A percentile compares a stretch with the other conserved stretches of the same genome.
phyloP scores from a whole-genome alignment of 441 rosid species.

The Populus tomentosa region DNA sequence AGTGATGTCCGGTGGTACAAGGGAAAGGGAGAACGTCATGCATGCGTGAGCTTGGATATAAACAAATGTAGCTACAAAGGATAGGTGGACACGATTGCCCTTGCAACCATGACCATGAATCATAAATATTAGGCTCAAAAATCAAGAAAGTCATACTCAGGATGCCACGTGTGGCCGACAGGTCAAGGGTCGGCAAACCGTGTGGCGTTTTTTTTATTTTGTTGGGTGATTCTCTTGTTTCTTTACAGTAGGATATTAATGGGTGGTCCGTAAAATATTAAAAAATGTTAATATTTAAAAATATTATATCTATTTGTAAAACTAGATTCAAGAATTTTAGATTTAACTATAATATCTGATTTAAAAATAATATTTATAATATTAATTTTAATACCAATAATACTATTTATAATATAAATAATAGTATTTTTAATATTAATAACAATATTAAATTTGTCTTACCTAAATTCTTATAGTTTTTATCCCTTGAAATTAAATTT shows the following conservation, averaged over 20 bases:
- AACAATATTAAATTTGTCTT: too few relatives aligned
- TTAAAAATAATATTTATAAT: too few relatives aligned
- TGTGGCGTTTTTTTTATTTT: conserved; percentile 17
- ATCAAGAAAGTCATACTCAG: conserved; percentile 10
- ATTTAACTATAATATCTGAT: fast-evolving
- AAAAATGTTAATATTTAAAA: too few relatives aligned
- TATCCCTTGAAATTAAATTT: too few relatives aligned
- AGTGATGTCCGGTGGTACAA: too few relatives aligned
- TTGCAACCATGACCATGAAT: background rate
- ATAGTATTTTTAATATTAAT: too few relatives aligned
- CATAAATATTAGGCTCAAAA: background rate
- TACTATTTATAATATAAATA: too few relatives aligned
- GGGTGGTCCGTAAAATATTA: background rate
- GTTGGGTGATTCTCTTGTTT: background rate
- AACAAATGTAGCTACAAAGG: too few relatives aligned
- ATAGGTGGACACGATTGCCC: conserved; percentile 18
- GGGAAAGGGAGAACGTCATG: conserved; percentile 5
- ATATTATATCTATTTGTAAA: too few relatives aligned
- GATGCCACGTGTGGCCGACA: conserved; percentile 17
- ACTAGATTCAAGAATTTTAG: too few relatives aligned
- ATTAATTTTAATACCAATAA: too few relatives aligned
- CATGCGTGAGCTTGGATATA: conserved; percentile 3
- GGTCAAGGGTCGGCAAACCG: conserved; percentile 19
- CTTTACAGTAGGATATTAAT: background rate
- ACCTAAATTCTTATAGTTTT: too few relatives aligned